Evolutionary conservation across 192 early-diverging fungal genomes (phyloP), one percentile per base, ranked within the genome.

Genomic region (Backusella tuberculispora): DNA sequence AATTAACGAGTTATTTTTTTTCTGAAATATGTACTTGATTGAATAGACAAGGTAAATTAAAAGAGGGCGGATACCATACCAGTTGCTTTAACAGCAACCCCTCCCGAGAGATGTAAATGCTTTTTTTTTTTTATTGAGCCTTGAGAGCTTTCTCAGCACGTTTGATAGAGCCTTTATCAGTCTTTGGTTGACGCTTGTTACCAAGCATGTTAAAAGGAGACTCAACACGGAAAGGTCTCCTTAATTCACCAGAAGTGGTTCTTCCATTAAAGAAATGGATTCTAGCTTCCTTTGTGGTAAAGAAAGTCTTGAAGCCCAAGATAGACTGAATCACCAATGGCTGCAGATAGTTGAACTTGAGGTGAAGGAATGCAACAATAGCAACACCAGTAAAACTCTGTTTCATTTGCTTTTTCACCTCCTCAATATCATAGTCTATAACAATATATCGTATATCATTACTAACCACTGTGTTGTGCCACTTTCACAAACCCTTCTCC

Each of bases 261-360:
- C 91, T 85, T 47, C 90, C 89, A 77, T 93, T 83, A 40, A 67
- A 67, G 42, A 96, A 50, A 76, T 96, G 88, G 80, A 98, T 87
- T 83, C 91, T 87, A 66, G 95, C 89, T 40, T 93, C 81, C 82
- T 87, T 91, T 75, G 86, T 88, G 71, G 85, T 84, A 68, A 89
- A 83, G 44, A 93, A 77, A 66, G 87, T 89, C 78, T 91, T 88
- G 76, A 93, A 74, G 6, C 91, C 91, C 21, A 98, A 77, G 69
- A 96, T 80, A 14, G 88, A 88, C 85, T 98, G 96, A 76, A 96
- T 84, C 14, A 96, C 81, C 46, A 98, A 80, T 10, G 96, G 96
- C 76, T 95, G 92, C 60, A 94, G 86, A 74, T 94, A 95, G 19
- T 91, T 90, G 79, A 89, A 96, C 81, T 96, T 89, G 84, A 92